Base-by-base conservation (phyloP, 202 grass and related monocot genomes). In the Bolboschoenoplectus hybrid region DNA sequence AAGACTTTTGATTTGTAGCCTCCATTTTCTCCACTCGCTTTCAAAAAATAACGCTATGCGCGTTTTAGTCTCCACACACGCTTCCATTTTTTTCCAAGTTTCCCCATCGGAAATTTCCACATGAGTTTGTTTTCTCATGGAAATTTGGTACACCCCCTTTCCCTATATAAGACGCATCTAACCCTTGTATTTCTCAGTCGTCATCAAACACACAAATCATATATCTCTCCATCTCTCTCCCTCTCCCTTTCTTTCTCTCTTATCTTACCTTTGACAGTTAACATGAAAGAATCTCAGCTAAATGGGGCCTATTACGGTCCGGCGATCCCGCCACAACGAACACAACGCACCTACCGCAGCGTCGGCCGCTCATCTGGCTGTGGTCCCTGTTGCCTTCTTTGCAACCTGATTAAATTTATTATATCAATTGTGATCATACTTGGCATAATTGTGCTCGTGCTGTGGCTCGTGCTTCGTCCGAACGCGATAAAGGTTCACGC, bases 231-330 rank as follows among this genome's bases (percentile, higher is more conserved):
- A 69, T 81, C 26, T 71, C 50, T 19, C 9, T 60, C n/a, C n/a
- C 26, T 26, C 26, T 26, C 26, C 0, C 26, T 26, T 26, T 26
- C 26, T 26, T 26, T 26, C 26, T 26, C 26, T 26, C 26, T 26
- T 26, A 26, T 26, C 58, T 14, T 46, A 50, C 55, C 55, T 65
- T 66, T 53, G n/a, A 80, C 85, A 83, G 57, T 61, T 55, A 85
- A 89, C 45, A 26, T 82, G 58, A 91, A 91, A 70, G 80, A 85
- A 51, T 40, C 83, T 9, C 71, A 79, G 11, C 74, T 89, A 16
- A 92, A 89, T 75, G 82, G 87, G n/a, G 90, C 84, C 40, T 98
- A 92, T 86, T 95, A 98, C 81, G 89, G 89, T 17, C 89, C 89
- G 0, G 8, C 89, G 0, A 38, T 90, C 44, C 89, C 86, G 64